These are phyloP conservation scores for Auriscalpium microsporum DNA, from an alignment of 768 basidiomycete genomes.

Conservation along the genomic window DNA sequence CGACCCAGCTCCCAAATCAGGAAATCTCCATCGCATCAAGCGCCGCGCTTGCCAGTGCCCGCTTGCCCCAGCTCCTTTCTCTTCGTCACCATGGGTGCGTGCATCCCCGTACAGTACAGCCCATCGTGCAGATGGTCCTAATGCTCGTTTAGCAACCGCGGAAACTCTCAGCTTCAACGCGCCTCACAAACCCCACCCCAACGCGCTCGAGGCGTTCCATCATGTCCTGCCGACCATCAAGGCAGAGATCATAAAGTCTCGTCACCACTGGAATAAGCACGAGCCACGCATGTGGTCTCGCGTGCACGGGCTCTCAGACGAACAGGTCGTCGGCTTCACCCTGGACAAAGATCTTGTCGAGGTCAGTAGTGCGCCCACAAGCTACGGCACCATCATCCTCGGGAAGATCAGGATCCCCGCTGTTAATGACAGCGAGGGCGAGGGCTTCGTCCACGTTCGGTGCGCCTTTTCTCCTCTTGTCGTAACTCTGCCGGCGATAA, in stretches of 20 bases:
- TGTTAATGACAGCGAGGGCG: slow-evolving; percentile 51
- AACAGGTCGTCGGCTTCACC: slow-evolving; percentile 42
- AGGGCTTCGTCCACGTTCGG: slow-evolving; percentile 68
- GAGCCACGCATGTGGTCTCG: slow-evolving; percentile 67
- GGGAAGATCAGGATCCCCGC: slow-evolving; percentile 71
- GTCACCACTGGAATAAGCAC: slow-evolving; percentile 64
- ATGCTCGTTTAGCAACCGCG: slow-evolving; percentile 36
- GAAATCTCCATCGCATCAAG: not conserved
- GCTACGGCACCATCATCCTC: slow-evolving; percentile 64
- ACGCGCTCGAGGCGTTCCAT: slow-evolving; percentile 60
- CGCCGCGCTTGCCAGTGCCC: not conserved
- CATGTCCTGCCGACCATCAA: slow-evolving; percentile 48
- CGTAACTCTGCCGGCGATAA: not conserved
- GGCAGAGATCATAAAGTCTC: slow-evolving; percentile 55
- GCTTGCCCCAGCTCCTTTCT: not conserved
- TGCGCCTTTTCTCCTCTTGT: slow-evolving; percentile 21
- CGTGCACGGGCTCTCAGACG: slow-evolving; percentile 42
- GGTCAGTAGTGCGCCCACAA: slow-evolving; percentile 46
- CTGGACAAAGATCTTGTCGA: slow-evolving; percentile 36
- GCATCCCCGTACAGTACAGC: not conserved
- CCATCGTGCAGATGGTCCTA: not conserved
- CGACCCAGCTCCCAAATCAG: not conserved
- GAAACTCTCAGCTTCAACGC: slow-evolving; percentile 51
- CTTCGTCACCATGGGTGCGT: not conserved
- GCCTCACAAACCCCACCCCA: slow-evolving; percentile 49